Evolutionary conservation across 2,329 filamentous ascomycete species (phyloP).

Genomic region (Lecanicillium sp.): DNA sequence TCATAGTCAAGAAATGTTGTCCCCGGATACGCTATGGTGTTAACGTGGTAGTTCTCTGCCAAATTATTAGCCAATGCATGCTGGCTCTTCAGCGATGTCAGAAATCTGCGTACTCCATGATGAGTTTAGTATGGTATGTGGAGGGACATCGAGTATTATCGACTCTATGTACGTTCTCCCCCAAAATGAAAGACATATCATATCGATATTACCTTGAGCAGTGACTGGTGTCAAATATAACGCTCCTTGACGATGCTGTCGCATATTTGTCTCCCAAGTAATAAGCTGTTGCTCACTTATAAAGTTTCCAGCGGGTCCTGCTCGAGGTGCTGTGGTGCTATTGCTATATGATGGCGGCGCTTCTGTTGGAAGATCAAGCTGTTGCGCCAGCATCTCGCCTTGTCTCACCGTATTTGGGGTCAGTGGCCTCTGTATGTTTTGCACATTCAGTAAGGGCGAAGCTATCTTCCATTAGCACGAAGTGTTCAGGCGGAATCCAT

Average conservation of each 20-base stretch:
- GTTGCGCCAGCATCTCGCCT: neutral
- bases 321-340: too few relatives aligned
- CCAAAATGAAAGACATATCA: neutral
- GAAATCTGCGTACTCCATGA: slow-evolving; percentile 2
- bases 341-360: slow-evolving; percentile 1
- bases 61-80: too few relatives aligned
- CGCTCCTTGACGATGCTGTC: too few relatives aligned
- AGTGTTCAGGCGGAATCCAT: too few relatives aligned
- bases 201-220: neutral
- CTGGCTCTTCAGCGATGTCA: too few relatives aligned
- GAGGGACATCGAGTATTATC: neutral
- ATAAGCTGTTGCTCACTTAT: too few relatives aligned
- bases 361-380: neutral
- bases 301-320: too few relatives aligned
- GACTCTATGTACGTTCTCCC: neutral
- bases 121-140: neutral
- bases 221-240: neutral
- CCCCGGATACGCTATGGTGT: neutral
- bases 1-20: slow-evolving; percentile 2
- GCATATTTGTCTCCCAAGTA: too few relatives aligned
- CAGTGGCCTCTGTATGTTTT: too few relatives aligned
- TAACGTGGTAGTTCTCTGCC: neutral
- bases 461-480: too few relatives aligned
- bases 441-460: too few relatives aligned
- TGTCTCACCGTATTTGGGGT: too few relatives aligned